Conservation (phyloP, 305 asterid genomes). For the Fraxinus baroniana region DNA sequence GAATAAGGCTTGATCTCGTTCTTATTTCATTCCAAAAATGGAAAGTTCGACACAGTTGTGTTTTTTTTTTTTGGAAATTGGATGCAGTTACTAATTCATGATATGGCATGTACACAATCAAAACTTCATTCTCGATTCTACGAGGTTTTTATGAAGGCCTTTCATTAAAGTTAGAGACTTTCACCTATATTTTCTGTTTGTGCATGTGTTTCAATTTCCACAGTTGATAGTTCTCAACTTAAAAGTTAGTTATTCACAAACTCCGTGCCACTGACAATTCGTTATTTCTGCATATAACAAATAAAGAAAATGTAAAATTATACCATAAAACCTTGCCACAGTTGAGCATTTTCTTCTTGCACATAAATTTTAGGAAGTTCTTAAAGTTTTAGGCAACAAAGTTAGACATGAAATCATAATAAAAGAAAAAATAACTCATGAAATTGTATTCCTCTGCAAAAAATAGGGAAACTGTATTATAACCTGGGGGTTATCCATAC, state of each 20-base stretch:
- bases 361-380: not conserved
- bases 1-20: not conserved
- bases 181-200: not conserved
- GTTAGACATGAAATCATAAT: not conserved
- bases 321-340: not conserved
- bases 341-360: not conserved
- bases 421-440: not conserved
- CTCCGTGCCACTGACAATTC: not conserved
- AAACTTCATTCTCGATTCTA: not conserved
- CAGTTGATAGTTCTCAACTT: not conserved
- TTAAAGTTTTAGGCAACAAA: not conserved
- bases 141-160: not conserved
- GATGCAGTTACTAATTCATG: not conserved
- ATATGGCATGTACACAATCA: not conserved
- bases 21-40: not conserved
- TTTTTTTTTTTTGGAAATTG: not conserved
- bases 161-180: not conserved
- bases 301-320: not conserved
- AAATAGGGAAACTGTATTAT: not conserved
- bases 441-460: not conserved
- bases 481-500: conserved; percentile 93
- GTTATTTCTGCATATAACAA: not conserved
- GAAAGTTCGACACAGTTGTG: not conserved
- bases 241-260: not conserved
- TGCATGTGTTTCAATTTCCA: not conserved